A percentile compares a stretch with the other conserved stretches of the same genome.
These are phyloP conservation scores for Parastagonospora nodorum DNA, from an alignment of 2,329 filamentous ascomycete species.

Conservation along the genomic window DNA sequence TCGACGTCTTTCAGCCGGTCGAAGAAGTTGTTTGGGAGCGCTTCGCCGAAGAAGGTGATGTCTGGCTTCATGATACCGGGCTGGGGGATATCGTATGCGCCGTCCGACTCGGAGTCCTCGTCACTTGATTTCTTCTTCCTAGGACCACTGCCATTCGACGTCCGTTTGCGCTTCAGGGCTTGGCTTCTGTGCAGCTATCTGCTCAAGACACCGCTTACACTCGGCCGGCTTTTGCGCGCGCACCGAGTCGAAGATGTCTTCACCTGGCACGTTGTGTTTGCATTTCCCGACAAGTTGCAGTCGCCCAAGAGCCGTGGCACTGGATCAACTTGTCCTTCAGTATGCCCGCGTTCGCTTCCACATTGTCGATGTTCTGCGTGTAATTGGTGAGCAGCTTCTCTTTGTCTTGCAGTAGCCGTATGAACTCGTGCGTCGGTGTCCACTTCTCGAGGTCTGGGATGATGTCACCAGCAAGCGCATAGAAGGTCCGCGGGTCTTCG, in stretches of 20 bases:
- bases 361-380: constrained; percentile 98
- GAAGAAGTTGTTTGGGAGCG: constrained; percentile 82
- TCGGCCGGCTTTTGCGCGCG: constrained; percentile 75
- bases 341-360: constrained; percentile 87
- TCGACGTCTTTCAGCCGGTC: constrained; percentile 81
- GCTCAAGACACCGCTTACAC: constrained; percentile 72
- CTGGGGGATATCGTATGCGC: constrained; percentile 68
- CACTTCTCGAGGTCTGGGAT: constrained; percentile 78
- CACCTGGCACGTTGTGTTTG: constrained; percentile 72
- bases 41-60: constrained; percentile 97
- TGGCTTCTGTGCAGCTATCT: constrained; percentile 55
- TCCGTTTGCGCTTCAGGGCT: constrained; percentile 60
- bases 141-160: constrained; percentile 50
- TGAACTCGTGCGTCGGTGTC: constrained; percentile 93
- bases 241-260: constrained; percentile 80
- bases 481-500: constrained; percentile 86
- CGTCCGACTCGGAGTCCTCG: constrained; percentile 60
- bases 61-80: constrained; percentile 92
- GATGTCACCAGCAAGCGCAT: constrained; percentile 88
- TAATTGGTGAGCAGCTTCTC: constrained; percentile 94
- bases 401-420: constrained; percentile 83
- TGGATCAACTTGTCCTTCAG: constrained; percentile 82
- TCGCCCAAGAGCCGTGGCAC: constrained; percentile 95
- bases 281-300: constrained; percentile 86
- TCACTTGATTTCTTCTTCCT: constrained; percentile 57